Conservation (phyloP, 148 eudicot species). For the Hydrangea macrophylla region DNA sequence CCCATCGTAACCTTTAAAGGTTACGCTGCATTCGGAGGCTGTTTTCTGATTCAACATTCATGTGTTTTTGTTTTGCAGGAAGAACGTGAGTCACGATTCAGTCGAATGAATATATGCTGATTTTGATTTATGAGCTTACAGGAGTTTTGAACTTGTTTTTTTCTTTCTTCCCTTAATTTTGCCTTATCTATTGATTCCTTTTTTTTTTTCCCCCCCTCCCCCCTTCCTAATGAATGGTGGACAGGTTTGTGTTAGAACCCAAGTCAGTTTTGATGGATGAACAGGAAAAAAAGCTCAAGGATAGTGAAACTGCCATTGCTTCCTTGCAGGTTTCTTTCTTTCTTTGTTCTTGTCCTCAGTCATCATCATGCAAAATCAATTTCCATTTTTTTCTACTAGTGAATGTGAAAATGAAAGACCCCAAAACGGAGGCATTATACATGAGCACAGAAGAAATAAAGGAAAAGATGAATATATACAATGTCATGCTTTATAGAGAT, state of each 20-base stretch:
- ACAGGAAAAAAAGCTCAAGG: conserved; percentile 77
- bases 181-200: background rate
- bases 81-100: conserved; percentile 69
- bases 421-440: too few relatives aligned
- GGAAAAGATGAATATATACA: too few relatives aligned
- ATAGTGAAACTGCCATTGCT: conserved; percentile 75
- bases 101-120: conserved; percentile 2
- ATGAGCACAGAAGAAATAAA: too few relatives aligned
- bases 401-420: too few relatives aligned
- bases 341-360: background rate
- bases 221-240: conserved; percentile 13
- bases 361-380: background rate
- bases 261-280: conserved; percentile 76
- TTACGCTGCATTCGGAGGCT: background rate
- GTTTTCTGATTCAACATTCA: conserved; percentile 4
- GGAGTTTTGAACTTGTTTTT: too few relatives aligned
- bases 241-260: conserved; percentile 92
- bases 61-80: conserved; percentile 56
- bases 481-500: too few relatives aligned
- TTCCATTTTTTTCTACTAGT: too few relatives aligned
- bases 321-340: conserved; percentile 65
- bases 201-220: too few relatives aligned
- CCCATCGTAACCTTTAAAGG: background rate
- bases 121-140: conserved; percentile 9
- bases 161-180: conserved; percentile 4